A percentile compares a stretch with the other conserved stretches of the same genome.
Evolutionary conservation across 2,329 filamentous ascomycete genomes (phyloP).

Genomic region (Trichoderma sp.): DNA sequence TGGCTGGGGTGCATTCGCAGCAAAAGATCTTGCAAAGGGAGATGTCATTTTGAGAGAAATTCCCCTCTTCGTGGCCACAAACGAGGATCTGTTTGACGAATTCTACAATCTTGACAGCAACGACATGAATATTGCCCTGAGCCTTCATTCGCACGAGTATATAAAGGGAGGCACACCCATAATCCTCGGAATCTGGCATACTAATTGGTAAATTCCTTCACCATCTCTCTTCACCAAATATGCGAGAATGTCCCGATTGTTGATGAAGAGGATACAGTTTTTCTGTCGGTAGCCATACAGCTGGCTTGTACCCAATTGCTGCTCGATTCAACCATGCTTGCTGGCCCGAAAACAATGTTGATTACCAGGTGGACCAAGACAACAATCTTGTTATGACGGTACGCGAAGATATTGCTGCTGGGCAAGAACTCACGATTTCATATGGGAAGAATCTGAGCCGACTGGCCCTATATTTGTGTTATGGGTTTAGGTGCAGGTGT

Average conservation of each 20-base stretch:
- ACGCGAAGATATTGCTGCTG: constrained; percentile 40
- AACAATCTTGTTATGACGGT: constrained; percentile 46
- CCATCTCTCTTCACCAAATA: neutral
- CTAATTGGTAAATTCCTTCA: constrained; percentile 46
- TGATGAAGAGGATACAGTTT: constrained; percentile 32
- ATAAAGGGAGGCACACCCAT: constrained; percentile 33
- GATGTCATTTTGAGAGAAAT: constrained; percentile 49
- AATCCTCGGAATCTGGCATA: constrained; percentile 45
- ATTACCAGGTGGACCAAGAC: constrained; percentile 45
- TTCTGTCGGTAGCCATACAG: constrained; percentile 32
- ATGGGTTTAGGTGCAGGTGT: constrained; percentile 57
- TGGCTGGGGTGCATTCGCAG: constrained; percentile 52
- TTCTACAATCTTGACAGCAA: constrained; percentile 40
- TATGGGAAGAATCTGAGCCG: constrained; percentile 46
- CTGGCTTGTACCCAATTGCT: constrained; percentile 51
- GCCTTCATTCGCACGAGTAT: constrained; percentile 42
- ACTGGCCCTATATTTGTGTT: constrained; percentile 44
- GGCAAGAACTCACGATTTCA: constrained; percentile 54
- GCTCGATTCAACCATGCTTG: constrained; percentile 64
- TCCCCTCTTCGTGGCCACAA: constrained; percentile 43
- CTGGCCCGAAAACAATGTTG: constrained; percentile 43
- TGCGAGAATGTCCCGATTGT: neutral
- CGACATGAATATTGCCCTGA: constrained; percentile 39
- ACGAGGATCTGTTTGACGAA: constrained; percentile 35
- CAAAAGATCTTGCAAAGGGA: constrained; percentile 39